Conservation (phyloP, 768 basidiomycete genomes). For the Lactarius evosmus region DNA sequence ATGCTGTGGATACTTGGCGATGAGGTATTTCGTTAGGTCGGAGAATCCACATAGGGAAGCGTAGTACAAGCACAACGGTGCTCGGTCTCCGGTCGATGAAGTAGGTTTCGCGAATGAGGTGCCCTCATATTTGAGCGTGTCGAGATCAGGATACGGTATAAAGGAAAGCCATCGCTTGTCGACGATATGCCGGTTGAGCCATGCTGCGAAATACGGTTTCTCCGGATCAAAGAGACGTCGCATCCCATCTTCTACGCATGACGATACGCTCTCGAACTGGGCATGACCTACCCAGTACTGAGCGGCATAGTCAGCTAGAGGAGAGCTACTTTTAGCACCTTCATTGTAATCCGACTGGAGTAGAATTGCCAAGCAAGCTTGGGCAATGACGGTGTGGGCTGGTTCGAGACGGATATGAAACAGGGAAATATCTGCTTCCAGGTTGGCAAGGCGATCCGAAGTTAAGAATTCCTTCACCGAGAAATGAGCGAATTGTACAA, state of each 20-base stretch:
- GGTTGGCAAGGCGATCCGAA: background rate
- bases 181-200: background rate
- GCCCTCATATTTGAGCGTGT: too few relatives aligned
- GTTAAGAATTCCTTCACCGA: conserved; percentile 6
- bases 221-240: background rate
- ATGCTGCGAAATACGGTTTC: background rate
- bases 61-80: background rate
- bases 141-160: too few relatives aligned
- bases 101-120: too few relatives aligned
- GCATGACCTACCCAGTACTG: background rate
- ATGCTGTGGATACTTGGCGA: background rate
- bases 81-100: background rate
- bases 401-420: background rate
- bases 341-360: background rate
- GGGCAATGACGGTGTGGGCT: background rate
- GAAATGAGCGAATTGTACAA: background rate
- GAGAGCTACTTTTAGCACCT: background rate
- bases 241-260: background rate
- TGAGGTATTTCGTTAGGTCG: background rate
- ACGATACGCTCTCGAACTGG: background rate
- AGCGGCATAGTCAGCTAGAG: background rate
- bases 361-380: background rate
- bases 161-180: background rate
- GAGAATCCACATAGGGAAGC: background rate
- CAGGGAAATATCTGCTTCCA: background rate